Evolutionary conservation across 805 yeast genomes (phyloP), one percentile per base, ranked within the genome.

Genomic region (Wickerhamiella sorbophila): DNA sequence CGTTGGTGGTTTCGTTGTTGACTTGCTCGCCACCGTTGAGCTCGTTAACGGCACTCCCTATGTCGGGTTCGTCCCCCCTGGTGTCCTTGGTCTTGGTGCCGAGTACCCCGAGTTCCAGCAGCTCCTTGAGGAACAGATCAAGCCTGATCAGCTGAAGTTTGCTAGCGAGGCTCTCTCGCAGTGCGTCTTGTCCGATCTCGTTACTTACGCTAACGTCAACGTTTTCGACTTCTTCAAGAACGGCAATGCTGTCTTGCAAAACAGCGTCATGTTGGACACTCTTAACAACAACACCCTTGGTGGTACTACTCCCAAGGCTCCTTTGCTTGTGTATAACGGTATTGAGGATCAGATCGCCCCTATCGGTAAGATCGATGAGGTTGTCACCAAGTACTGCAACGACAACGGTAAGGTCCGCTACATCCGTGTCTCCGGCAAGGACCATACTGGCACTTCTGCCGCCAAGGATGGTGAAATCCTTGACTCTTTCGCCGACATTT

Each of bases 61-160:
- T 31, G 47, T 53, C 19, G 56, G 55, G 12, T 51, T 51, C 35
- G 41, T 48, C 4, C 49, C 52, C 10, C 50, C 51, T 9, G 57
- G 55, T 4, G 16, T 52, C 18, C 21, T 43, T n/a, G 57, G 57
- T 31, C 34, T 53, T 10, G 47, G 50, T 16, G 38, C 43, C 22
- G 53, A 52, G 39, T 52, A 49, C 38, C 47, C 50, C 4, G 46
- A 39, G 4, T 33, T 52, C 26, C 36, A 38, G 43, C 38, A 42
- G 3, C 19, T 43, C 15, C 19, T 42, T 33, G 26, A 31, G 18
- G 21, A 27, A 4, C 33, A 47, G 31, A 29, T 50, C 36, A 22
- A 33, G 6, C 33, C 44, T 18, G 34, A 39, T 19, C 40, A 24
- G 10, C 35, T 16, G 6, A 20, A 43, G 14, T 21, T 20, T 4